A percentile compares a stretch with the other conserved stretches of the same genome.
Conservation (phyloP, 176 grass and related monocot genomes). For the Phyllostachys edulis region DNA sequence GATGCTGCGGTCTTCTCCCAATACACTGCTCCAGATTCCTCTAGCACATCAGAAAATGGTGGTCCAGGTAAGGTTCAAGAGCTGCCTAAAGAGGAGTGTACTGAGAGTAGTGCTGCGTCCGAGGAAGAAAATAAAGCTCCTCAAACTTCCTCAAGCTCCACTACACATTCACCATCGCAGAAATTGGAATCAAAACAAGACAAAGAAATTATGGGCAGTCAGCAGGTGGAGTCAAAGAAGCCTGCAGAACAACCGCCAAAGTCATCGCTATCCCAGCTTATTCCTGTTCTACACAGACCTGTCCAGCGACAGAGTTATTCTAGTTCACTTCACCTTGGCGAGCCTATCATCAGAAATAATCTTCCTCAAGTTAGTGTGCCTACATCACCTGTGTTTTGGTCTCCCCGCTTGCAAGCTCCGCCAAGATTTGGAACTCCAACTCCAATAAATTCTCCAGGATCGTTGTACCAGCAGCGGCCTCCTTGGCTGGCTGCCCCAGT, state of each 20-base stretch:
- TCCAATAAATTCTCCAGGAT: neutral
- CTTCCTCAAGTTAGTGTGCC: conserved; percentile 4
- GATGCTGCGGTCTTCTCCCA: conserved; percentile 27
- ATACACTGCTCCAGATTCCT: conserved; percentile 23
- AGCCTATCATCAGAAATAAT: conserved; percentile 21
- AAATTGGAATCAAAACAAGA: conserved; percentile 7
- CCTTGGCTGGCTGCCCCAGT: conserved; percentile 53
- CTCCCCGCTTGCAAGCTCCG: neutral
- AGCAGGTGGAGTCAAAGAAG: conserved; percentile 21
- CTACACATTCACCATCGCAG: neutral
- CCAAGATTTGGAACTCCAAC: neutral
- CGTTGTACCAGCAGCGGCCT: conserved; percentile 30
- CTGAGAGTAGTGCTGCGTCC: conserved; percentile 1
- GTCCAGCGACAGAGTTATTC: neutral
- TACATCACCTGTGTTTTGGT: conserved; percentile 8
- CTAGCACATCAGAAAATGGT: conserved; percentile 1
- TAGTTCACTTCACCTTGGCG: conserved; percentile 2
- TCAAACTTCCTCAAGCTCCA: conserved; percentile 9
- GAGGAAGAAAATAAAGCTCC: conserved; percentile 13
- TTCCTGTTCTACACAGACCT: neutral
- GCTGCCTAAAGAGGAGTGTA: neutral
- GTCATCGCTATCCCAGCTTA: neutral
- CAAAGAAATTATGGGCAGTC: conserved; percentile 6
- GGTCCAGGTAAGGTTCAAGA: conserved; percentile 6
- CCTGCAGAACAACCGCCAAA: neutral